Base-by-base conservation (phyloP, 169 alveolate genomes). In the Toxoplasma gondii region DNA sequence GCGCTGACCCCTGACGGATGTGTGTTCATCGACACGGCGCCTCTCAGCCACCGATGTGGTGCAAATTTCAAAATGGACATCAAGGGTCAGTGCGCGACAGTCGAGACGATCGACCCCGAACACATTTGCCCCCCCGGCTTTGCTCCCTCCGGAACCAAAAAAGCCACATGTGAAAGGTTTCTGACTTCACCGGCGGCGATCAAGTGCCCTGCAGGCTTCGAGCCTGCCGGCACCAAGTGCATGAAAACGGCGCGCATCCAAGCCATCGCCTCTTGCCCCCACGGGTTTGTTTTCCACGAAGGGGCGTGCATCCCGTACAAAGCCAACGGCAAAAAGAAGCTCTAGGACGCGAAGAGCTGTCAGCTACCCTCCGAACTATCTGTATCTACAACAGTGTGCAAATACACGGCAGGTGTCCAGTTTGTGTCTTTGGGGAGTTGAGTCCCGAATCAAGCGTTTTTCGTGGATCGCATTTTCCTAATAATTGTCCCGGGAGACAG, bases 51-150 rank as follows among this genome's bases (percentile, higher is more conserved):
- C 38, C 2, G 90, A 17, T 82, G 90, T 49, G 54, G 54, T 1
- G 4, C 69, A 36, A 49, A 82, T 10, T 82, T 44, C 27, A 82
- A 82, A 49, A 82, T 82, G 90, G 90, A 82, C 64, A 19, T 82
- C 67, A 38, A 82, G 34, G 90, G 90, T 31, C 31, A 82, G 24
- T 82, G 90, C 36, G 17, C 67, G 38, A 82, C 38, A 41, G 36
- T 43, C 90, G 90, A 82, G 44, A 36, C 17, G 10, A 49, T 82
- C n/a, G 67, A 82, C 9, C 90, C 90, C 41, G 90, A 82, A 12
- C 41, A 82, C 90, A 43, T 82, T 27, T 82, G 90, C 90, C 90
- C 90, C 9, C 90, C 90, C 5, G 90, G 90, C 22, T 82, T 82
- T 36, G 64, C 27, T 43, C 90, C 41, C 1, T 82, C 90, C 69